Base-by-base conservation (phyloP, 2,329 filamentous ascomycete species). In the Colletotrichum lentis region DNA sequence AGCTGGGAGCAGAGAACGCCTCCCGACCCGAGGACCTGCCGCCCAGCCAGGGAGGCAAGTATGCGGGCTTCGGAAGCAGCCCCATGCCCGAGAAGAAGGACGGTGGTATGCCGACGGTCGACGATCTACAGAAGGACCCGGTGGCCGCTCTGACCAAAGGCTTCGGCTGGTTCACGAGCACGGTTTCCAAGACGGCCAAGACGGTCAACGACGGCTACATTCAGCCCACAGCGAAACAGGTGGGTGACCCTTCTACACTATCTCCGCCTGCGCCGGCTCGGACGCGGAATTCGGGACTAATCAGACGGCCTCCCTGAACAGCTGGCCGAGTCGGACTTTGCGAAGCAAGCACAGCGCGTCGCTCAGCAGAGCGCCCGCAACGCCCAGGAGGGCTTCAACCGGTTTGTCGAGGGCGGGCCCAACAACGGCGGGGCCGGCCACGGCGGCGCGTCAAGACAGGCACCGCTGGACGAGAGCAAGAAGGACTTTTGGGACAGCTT, bases 401-500 rank as follows among this genome's bases (percentile, higher is more conserved):
- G 90, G 59, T 97, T 98, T 74, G 94, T 98, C 60, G 96, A 98
- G 76, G 93, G 91, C 3, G 56, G 56, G 20, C 85, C 86, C 18
- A 81, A 84, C 24, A 75, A 80, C 50, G 73, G 74, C 62, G 70
- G 63, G 47, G 73, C 74, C 61, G 70, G 63, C 7, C 63, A 72
- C 67, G 71, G 73, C 71, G 46, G 57, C 4, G 57, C 57, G 39
- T 79, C 76, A 56, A 75, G 80, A 64, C 76, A 79, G 64, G 80
- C 75, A 62, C 81, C 78, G 64, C 74, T 88, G 59, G 84, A 89
- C 74, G 84, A 83, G 85, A 91, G 78, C 86, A 91, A 90, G 79
- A 91, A 91, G 76, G 91, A 92, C 72, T 97, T 97, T 80, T 97
- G 94, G 94, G 94, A 97, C 77, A 91, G 91, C 73, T 97, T 98